Evolutionary conservation across 2,329 filamentous ascomycete species (phyloP).

Genomic region (Fusarium sp.): DNA sequence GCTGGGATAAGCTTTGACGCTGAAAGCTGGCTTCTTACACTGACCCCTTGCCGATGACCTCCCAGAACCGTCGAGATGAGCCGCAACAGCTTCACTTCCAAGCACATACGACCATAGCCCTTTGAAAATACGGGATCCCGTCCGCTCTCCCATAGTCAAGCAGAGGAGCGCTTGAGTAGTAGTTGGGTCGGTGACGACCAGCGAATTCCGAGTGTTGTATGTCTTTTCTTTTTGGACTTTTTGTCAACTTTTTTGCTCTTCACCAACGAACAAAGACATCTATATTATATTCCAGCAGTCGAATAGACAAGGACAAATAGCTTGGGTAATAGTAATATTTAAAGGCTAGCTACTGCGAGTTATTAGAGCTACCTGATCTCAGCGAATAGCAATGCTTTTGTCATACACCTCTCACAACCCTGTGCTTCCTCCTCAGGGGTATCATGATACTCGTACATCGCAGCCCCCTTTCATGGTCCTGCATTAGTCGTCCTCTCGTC

Average conservation of each 20-base stretch:
- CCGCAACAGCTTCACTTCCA: neutral
- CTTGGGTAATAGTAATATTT: neutral
- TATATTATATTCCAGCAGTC: neutral
- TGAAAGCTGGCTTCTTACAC: neutral
- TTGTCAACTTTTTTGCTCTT: neutral
- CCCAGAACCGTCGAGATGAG: neutral
- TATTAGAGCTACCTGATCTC: neutral
- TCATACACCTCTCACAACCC: neutral
- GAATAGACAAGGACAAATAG: neutral
- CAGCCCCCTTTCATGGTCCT: neutral
- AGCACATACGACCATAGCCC: neutral
- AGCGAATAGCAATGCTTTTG: neutral
- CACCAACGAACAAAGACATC: neutral
- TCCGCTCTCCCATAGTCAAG: slow-evolving; percentile 18
- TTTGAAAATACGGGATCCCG: neutral
- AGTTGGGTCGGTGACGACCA: neutral
- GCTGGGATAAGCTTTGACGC: neutral
- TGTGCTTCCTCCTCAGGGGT: slow-evolving; percentile 4
- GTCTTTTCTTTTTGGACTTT: neutral
- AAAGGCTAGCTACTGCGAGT: neutral
- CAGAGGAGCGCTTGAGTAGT: slow-evolving; percentile 1
- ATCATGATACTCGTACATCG: slow-evolving; percentile 15
- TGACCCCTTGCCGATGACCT: neutral
- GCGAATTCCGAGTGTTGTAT: slow-evolving; percentile 13
- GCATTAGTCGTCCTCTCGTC: slow-evolving; percentile 11